Evolutionary conservation across 2,329 filamentous ascomycete genomes (phyloP), one percentile per base, ranked within the genome.

Genomic region (Penicillium sp.): DNA sequence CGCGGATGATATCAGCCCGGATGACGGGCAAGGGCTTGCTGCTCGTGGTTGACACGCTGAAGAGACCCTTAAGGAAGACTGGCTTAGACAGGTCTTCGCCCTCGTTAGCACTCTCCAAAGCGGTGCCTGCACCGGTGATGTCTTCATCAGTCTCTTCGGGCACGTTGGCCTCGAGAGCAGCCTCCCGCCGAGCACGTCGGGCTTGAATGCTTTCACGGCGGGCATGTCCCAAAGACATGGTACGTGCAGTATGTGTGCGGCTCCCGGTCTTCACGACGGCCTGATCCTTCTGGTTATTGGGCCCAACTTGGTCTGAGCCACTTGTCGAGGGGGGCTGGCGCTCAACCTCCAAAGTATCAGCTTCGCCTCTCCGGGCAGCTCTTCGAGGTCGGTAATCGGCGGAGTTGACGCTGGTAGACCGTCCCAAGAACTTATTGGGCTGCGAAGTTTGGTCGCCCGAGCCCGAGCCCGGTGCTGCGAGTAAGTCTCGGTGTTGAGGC

Each of bases 21-120:
- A 99, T 99, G 56, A 91, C 86, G 1, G 86, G 80, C 11, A 97
- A 84, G 1, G 93, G 90, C 70, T 95, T 96, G 69, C 88, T 94
- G 55, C 92, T 97, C 6, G 94, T 99, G 0, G 94, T 99, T 4
- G 91, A 95, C 51, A 97, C 94, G 67, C 93, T 97, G 77, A 99
- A 97, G 18, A 99, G 81, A 4, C 94, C 94, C 75, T 97, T 99
- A 54, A 99, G 83, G 72, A 89, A 97, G 3, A 97, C 94, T 0
- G 94, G 94, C 72, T 96, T 97, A 14, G 75, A 75, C 51, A 93
- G 87, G 57, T 93, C 84, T 63, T 95, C 91, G 5, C 89, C 86
- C 45, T 76, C 73, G 33, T 76, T 77, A 12, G 73, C 73, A 48
- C 77, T 79, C 40, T 82, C 80, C 18, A 80, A 70, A 25, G 75